Percentiles rank a stretch among this genome's conserved stretches.
Evolutionary conservation across 2,329 filamentous ascomycete species (phyloP).

Genomic region (Fusarium brachygibbosum): DNA sequence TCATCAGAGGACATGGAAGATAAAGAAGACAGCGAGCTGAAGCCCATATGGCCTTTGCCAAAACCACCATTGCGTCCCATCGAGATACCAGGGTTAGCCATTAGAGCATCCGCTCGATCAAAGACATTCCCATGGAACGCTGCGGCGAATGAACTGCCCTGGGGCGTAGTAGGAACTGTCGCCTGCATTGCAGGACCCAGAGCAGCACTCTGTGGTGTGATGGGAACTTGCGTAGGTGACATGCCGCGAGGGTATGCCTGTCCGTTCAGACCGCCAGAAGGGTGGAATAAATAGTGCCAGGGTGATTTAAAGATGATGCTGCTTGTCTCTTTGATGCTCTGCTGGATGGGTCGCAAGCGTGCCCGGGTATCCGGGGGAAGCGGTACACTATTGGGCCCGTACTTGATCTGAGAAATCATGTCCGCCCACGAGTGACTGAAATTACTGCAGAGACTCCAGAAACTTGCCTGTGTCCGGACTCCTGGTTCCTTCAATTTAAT

Average conservation of each 20-base stretch:
- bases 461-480: slow-evolving; percentile 72
- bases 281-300: slow-evolving; percentile 63
- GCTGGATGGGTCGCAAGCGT: slow-evolving; percentile 84
- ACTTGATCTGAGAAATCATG: slow-evolving; percentile 72
- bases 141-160: slow-evolving; percentile 68
- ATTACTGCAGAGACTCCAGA: slow-evolving; percentile 79
- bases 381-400: slow-evolving; percentile 64
- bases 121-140: slow-evolving; percentile 71
- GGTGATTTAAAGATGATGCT: slow-evolving; percentile 75
- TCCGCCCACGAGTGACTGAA: slow-evolving; percentile 80
- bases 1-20: slow-evolving; percentile 60
- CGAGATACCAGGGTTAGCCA: slow-evolving; percentile 69
- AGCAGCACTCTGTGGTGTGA: slow-evolving; percentile 90
- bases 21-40: slow-evolving; percentile 58
- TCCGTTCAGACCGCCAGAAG: slow-evolving; percentile 31
- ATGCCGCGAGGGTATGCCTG: slow-evolving; percentile 45
- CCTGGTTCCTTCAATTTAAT: slow-evolving; percentile 90
- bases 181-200: slow-evolving; percentile 91
- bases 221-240: slow-evolving; percentile 65
- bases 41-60: slow-evolving; percentile 58
- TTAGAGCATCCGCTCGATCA: slow-evolving; percentile 69
- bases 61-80: slow-evolving; percentile 67
- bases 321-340: slow-evolving; percentile 83
- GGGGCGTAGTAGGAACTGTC: slow-evolving; percentile 81
- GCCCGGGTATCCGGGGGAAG: slow-evolving; percentile 77